Percentiles rank a stretch among this genome's conserved stretches.
These are phyloP conservation scores for Suillus tomentosus DNA, from an alignment of 768 basidiomycete genomes.

Conservation along the genomic window DNA sequence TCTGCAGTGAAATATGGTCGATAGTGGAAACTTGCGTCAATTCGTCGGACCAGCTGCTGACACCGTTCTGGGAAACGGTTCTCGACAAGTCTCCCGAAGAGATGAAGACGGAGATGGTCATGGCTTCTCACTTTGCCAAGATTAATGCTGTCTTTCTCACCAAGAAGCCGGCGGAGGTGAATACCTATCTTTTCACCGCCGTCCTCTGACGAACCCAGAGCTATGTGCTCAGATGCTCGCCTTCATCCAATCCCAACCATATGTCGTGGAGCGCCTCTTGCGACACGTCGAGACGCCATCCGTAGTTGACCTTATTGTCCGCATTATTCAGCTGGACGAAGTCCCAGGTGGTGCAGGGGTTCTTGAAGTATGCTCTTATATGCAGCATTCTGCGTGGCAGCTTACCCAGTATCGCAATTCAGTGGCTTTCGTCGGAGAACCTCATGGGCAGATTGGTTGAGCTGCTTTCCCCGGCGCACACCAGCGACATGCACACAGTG, in stretches of 20 bases:
- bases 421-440: slow-evolving; percentile 88
- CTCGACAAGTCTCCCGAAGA: slow-evolving; percentile 80
- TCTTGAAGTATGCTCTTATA: slow-evolving; percentile 71
- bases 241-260: slow-evolving; percentile 85
- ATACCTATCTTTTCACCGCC: slow-evolving; percentile 30
- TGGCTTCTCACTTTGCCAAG: slow-evolving; percentile 93
- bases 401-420: slow-evolving; percentile 33
- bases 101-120: slow-evolving; percentile 83
- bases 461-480: slow-evolving; percentile 77
- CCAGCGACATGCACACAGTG: slow-evolving; percentile 77
- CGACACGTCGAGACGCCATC: slow-evolving; percentile 87
- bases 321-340: slow-evolving; percentile 90
- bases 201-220: slow-evolving; percentile 21
- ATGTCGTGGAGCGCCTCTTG: slow-evolving; percentile 79
- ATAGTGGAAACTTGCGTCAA: slow-evolving; percentile 88
- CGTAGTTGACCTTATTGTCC: slow-evolving; percentile 87
- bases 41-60: slow-evolving; percentile 68
- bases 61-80: slow-evolving; percentile 91
- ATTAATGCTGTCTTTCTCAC: slow-evolving; percentile 86
- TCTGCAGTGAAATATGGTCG: slow-evolving; percentile 95
- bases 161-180: slow-evolving; percentile 88
- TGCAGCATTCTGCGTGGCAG: slow-evolving; percentile 31
- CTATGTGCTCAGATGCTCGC: slow-evolving; percentile 73
- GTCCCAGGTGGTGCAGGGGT: slow-evolving; percentile 78
- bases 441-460: slow-evolving; percentile 82